Conservation (phyloP, 768 basidiomycete species). For the Hydnum rufescens region DNA sequence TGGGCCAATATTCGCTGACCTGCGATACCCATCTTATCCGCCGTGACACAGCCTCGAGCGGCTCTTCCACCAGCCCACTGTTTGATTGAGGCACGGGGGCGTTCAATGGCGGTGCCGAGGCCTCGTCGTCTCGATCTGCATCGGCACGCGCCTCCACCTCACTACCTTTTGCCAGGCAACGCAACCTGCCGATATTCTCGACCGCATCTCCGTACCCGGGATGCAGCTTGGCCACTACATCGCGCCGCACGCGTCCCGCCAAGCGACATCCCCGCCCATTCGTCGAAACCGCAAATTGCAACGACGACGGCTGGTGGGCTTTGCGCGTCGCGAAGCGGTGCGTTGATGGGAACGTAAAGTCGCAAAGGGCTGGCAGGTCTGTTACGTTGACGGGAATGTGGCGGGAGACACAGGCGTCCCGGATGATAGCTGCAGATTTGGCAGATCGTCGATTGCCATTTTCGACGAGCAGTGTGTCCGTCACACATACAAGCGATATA, state of each 20-base stretch:
- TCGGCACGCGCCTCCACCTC: slow-evolving; percentile 13
- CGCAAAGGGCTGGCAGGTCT: slow-evolving; percentile 70
- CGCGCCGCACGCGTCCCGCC: slow-evolving; percentile 55
- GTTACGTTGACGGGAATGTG: slow-evolving; percentile 70
- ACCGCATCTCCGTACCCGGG: slow-evolving; percentile 57
- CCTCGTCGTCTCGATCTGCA: slow-evolving; percentile 13
- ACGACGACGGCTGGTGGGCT: not conserved
- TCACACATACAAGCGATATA: slow-evolving; percentile 50
- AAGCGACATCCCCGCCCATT: slow-evolving; percentile 85
- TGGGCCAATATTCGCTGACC: slow-evolving; percentile 90
- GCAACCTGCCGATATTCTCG: slow-evolving; percentile 46
- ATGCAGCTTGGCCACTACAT: slow-evolving; percentile 59
- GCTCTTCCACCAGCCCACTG: slow-evolving; percentile 2
- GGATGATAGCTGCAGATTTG: slow-evolving; percentile 38
- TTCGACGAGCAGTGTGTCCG: slow-evolving; percentile 39
- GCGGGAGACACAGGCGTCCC: slow-evolving; percentile 30
- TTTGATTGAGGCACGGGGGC: slow-evolving; percentile 3
- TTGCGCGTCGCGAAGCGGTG: slow-evolving; percentile 41
- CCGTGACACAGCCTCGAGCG: slow-evolving; percentile 25
- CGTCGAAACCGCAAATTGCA: slow-evolving; percentile 62
- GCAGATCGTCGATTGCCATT: slow-evolving; percentile 23
- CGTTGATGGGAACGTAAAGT: slow-evolving; percentile 71
- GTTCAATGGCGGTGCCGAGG: slow-evolving; percentile 17
- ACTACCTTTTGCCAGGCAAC: slow-evolving; percentile 32
- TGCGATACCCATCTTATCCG: slow-evolving; percentile 89